Base-by-base conservation (phyloP, 2,329 filamentous ascomycete genomes). In the Mycosphaerella sp. region DNA sequence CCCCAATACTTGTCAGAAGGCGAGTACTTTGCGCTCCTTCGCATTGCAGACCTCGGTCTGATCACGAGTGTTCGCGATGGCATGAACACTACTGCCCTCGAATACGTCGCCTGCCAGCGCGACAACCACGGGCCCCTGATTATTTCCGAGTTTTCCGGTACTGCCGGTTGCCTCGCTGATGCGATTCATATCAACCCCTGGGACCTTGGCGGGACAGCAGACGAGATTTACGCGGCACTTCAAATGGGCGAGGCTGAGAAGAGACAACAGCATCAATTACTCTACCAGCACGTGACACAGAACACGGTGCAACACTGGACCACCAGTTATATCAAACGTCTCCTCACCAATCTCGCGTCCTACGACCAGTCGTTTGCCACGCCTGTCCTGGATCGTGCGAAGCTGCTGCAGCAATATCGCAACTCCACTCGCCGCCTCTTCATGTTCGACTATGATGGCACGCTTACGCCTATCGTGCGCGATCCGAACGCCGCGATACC, bases 361-460 rank as follows among this genome's bases (percentile, higher is more conserved):
- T 86, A 86, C 64, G 85, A 86, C 61, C 84, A 86, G 56, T 81
- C 83, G 9, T 81, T 86, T 54, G 82, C 85, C 3, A 97, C 92
- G 1, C 92, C 92, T 0, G 79, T 86, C 1, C 81, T 97, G 17
- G 90, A 97, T 68, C 84, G 84, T 36, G 78, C 83, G 3, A 78
- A 82, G 58, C 73, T 96, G 61, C 76, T 95, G 38, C 75, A 79
- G 51, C 84, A 85, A 56, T 97, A 96, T 71, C 82, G 83, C 56
- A 76, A 80, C 39, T 84, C 89, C 3, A 80, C 80, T 58, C 89
- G 87, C 72, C 84, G 93, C 9, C 78, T 98, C 2, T 95, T 97
- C 76, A 92, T 98, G 88, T 96, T 97, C 68, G 93, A 98, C 73
- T 98, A 98, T 66, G 93, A 98, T 69, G 93, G 93, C 45, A 98